A percentile compares a stretch with the other conserved stretches of the same genome.
These are phyloP conservation scores for Pseudognaphalium luteoalbum DNA, from an alignment of 129 eudicot species.

Conservation along the genomic window DNA sequence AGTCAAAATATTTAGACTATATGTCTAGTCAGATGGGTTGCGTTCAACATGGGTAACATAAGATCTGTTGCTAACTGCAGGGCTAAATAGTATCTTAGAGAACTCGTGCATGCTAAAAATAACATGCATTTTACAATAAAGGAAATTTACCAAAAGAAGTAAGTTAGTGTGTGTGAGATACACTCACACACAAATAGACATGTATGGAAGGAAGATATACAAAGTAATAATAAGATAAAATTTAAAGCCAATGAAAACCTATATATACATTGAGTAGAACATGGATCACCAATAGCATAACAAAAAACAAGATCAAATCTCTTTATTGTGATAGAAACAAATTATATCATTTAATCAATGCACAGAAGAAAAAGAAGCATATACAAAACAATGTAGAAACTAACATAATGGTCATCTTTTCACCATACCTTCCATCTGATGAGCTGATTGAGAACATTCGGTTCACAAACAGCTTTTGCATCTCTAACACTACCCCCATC, in stretches of 20 bases:
- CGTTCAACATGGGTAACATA: neutral
- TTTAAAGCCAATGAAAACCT: neutral
- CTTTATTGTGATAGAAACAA: slow-evolving; percentile 3
- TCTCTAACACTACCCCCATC: slow-evolving; percentile 65
- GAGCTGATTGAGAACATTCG: slow-evolving; percentile 58
- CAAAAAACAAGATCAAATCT: neutral
- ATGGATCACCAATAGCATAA: neutral
- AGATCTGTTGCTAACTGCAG: neutral
- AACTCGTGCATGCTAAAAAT: neutral
- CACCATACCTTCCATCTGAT: slow-evolving; percentile 69
- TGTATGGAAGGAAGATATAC: neutral
- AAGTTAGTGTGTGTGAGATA: neutral
- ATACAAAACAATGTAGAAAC: slow-evolving; percentile 15
- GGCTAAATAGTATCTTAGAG: neutral
- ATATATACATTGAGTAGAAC: neutral
- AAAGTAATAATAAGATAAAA: neutral
- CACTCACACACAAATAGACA: neutral
- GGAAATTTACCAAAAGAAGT: neutral
- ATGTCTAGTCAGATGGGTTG: neutral
- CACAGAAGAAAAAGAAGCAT: neutral
- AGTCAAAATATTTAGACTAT: neutral
- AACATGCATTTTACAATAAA: neutral
- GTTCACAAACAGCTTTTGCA: slow-evolving; percentile 78
- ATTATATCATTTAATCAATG: neutral
- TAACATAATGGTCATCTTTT: slow-evolving; percentile 8